These are phyloP conservation scores for Polyporus tsugae DNA, from an alignment of 1,284 basidiomycete species.

Conservation along the genomic window DNA sequence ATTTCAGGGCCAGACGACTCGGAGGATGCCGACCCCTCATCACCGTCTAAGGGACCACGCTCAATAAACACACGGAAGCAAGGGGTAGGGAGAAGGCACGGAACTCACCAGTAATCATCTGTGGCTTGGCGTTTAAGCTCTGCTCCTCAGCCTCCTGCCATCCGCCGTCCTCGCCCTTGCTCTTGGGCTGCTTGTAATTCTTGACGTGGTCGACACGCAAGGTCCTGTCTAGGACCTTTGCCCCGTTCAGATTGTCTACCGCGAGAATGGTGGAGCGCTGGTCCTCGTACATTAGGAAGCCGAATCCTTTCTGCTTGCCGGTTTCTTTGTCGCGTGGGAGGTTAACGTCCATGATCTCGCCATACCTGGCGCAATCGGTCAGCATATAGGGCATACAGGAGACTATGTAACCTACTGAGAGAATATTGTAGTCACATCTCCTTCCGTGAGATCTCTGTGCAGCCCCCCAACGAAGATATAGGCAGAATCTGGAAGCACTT, in stretches of 20 bases:
- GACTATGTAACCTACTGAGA: conserved; percentile 77
- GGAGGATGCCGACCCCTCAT: conserved; percentile 66
- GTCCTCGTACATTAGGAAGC: conserved; percentile 99
- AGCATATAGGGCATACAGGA: background rate
- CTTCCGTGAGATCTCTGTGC: conserved; percentile 90
- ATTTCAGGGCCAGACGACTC: conserved; percentile 75
- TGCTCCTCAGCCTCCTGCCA: conserved; percentile 88
- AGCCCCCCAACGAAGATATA: conserved; percentile 95
- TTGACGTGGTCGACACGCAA: conserved; percentile 95
- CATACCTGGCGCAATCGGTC: conserved; percentile 67
- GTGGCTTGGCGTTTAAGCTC: conserved; percentile 85
- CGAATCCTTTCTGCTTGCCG: conserved; percentile 91
- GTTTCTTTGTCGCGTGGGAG: conserved; percentile 93
- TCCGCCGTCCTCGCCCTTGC: conserved; percentile 87
- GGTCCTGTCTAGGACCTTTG: conserved; percentile 86
- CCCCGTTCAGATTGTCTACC: conserved; percentile 98
- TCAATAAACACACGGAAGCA: background rate
- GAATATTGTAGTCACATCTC: conserved; percentile 97
- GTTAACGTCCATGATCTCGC: conserved; percentile 95
- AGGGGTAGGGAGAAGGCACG: background rate
- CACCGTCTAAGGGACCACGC: conserved; percentile 52
- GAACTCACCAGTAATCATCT: conserved; percentile 68
- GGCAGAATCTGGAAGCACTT: conserved; percentile 76
- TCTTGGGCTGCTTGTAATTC: conserved; percentile 89
- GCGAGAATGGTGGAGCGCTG: conserved; percentile 96